Conservation (phyloP, 2,329 filamentous ascomycete genomes). For the Aureobasidium musti region DNA sequence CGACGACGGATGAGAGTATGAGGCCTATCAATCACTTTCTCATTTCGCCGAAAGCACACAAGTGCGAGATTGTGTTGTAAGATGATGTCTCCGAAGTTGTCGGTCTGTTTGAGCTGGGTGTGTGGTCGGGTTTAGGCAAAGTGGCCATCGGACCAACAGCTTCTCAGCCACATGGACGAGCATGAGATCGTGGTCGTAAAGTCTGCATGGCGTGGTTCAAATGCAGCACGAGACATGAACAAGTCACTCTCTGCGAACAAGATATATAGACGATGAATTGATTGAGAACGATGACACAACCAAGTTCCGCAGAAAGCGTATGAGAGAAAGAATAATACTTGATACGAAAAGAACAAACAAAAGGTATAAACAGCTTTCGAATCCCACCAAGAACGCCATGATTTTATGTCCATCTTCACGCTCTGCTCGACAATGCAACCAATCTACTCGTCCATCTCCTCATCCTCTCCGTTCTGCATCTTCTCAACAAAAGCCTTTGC, state of each 20-base stretch:
- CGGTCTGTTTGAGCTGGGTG: too few relatives aligned
- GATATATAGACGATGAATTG: too few relatives aligned
- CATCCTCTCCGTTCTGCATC: conserved; percentile 41
- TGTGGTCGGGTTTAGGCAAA: too few relatives aligned
- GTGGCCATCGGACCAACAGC: too few relatives aligned
- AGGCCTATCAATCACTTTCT: conserved; percentile 41
- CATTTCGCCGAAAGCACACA: conserved; percentile 37
- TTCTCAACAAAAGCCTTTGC: conserved; percentile 69
- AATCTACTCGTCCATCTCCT: conserved; percentile 32
- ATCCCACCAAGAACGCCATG: not conserved
- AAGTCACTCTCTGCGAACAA: too few relatives aligned
- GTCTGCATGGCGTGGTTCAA: too few relatives aligned
- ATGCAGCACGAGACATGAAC: too few relatives aligned
- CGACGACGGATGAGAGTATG: conserved; percentile 38
- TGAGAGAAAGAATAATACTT: not conserved
- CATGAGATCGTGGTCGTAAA: too few relatives aligned
- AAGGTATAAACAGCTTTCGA: not conserved
- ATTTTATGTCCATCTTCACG: not conserved
- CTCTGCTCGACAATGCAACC: not conserved
- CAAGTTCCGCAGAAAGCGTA: too few relatives aligned
- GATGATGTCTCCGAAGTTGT: too few relatives aligned
- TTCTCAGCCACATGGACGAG: too few relatives aligned
- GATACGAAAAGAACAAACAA: not conserved
- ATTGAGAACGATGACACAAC: too few relatives aligned
- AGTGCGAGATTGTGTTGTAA: conserved; percentile 36